A percentile compares a stretch with the other conserved stretches of the same genome.
Conservation (phyloP, 1,139 yeast species). For the Suhomyces panamericanus region DNA sequence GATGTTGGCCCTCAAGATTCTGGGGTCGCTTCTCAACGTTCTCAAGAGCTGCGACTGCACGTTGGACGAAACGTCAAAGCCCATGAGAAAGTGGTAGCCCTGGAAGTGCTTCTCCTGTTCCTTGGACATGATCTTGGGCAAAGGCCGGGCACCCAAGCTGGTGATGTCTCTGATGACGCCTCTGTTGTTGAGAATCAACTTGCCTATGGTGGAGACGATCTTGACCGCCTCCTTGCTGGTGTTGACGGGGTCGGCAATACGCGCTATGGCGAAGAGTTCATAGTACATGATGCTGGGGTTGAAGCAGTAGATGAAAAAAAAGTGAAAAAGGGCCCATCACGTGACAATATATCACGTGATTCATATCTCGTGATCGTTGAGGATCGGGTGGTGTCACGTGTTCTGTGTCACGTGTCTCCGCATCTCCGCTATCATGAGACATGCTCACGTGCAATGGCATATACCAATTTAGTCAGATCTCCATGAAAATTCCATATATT, state of each 20-base stretch:
- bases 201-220: constrained; percentile 80
- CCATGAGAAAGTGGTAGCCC: constrained; percentile 83
- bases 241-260: constrained; percentile 60
- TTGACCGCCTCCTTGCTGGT: constrained; percentile 65
- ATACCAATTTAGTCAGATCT: constrained; percentile 1
- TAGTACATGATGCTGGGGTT: constrained; percentile 60
- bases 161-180: constrained; percentile 86
- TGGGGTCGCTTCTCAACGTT: constrained; percentile 82
- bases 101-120: constrained; percentile 89
- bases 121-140: constrained; percentile 80
- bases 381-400: no score
- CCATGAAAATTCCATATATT: no score
- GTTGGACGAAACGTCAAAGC: constrained; percentile 81
- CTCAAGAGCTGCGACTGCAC: constrained; percentile 85
- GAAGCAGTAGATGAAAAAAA: neutral
- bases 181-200: constrained; percentile 79
- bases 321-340: constrained; percentile 6
- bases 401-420: constrained; percentile 1
- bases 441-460: constrained; percentile 19
- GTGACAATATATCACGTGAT: neutral
- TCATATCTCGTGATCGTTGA: no score
- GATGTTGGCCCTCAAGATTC: constrained; percentile 78
- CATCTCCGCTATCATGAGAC: constrained; percentile 7
- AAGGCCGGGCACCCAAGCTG: constrained; percentile 72
- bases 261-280: constrained; percentile 87